A percentile compares a stretch with the other conserved stretches of the same genome.
phyloP scores from a whole-genome alignment of 306 rosid genomes.

The Lithocarpus polystachyus region DNA sequence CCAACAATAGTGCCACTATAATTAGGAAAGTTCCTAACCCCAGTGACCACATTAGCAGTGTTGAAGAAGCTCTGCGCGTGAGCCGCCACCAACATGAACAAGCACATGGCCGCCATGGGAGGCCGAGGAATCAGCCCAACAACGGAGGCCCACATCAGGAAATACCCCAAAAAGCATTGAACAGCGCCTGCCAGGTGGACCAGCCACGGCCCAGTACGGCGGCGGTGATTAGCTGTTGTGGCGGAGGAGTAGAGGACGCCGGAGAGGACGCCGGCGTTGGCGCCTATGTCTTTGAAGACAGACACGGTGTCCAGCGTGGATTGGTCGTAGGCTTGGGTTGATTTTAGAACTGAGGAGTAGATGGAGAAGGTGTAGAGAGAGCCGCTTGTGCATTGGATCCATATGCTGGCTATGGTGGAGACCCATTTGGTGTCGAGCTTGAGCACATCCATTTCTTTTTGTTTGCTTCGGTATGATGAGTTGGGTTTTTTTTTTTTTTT shows the following conservation, averaged over 20 bases:
- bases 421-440: slow-evolving; percentile 58
- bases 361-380: slow-evolving; percentile 82
- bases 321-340: slow-evolving; percentile 73
- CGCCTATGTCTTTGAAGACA: slow-evolving; percentile 91
- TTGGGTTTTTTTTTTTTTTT: no score
- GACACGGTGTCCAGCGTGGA: slow-evolving; percentile 89
- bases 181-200: slow-evolving; percentile 55
- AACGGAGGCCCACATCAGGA: slow-evolving; percentile 74
- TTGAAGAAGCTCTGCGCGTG: slow-evolving; percentile 76
- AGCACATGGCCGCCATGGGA: slow-evolving; percentile 66
- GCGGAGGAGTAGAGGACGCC: slow-evolving; percentile 83
- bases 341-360: slow-evolving; percentile 72
- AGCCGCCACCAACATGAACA: slow-evolving; percentile 48
- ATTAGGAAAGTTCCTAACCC: slow-evolving; percentile 60
- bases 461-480: neutral
- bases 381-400: slow-evolving; percentile 85
- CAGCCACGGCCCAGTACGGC: slow-evolving; percentile 65
- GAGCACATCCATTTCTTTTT: slow-evolving; percentile 30
- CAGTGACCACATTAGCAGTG: slow-evolving; percentile 70
- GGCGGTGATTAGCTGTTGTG: slow-evolving; percentile 10
- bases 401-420: slow-evolving; percentile 55
- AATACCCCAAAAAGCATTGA: slow-evolving; percentile 61
- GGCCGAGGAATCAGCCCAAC: slow-evolving; percentile 58
- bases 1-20: slow-evolving; percentile 86
- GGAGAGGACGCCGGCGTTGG: slow-evolving; percentile 71